A percentile compares a stretch with the other conserved stretches of the same genome.
phyloP scores from a whole-genome alignment of 2,329 filamentous ascomycete species.

The Xylaria digitata region DNA sequence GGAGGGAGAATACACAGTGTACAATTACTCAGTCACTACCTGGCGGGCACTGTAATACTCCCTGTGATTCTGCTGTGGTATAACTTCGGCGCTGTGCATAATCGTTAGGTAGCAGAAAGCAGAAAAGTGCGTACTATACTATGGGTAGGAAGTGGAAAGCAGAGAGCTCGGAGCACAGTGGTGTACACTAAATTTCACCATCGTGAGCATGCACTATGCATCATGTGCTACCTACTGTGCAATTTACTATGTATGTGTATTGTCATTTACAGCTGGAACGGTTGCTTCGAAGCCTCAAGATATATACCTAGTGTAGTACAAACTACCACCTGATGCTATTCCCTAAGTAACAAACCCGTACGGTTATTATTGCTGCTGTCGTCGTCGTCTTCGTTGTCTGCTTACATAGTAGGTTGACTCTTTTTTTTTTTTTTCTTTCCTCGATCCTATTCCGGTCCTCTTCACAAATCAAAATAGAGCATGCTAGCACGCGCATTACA shows the following conservation, averaged over 20 bases:
- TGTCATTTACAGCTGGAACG: no score
- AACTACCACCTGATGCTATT: no score
- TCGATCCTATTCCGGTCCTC: neutral
- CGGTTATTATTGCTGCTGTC: neutral
- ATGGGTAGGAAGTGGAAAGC: neutral
- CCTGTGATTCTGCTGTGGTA: conserved; percentile 6
- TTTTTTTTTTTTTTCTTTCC: neutral
- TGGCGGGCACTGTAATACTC: neutral
- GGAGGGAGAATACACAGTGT: neutral
- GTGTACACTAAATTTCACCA: conserved; percentile 22
- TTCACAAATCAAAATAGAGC: conserved; percentile 29
- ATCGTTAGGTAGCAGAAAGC: conserved; percentile 5
- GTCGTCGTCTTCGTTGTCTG: neutral
- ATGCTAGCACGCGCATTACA: conserved; percentile 29
- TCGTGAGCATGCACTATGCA: conserved; percentile 7
- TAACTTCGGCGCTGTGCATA: conserved; percentile 20
- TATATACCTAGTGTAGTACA: neutral
- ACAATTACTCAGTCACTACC: neutral
- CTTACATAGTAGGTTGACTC: neutral
- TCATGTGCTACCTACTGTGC: no score
- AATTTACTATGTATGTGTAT: no score
- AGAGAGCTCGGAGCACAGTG: conserved; percentile 23
- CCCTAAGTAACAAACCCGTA: no score
- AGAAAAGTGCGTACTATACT: no score
- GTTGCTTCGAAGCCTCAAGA: conserved; percentile 14